phyloP scores from a whole-genome alignment of 768 basidiomycete genomes.

The Tricholoma sp. region DNA sequence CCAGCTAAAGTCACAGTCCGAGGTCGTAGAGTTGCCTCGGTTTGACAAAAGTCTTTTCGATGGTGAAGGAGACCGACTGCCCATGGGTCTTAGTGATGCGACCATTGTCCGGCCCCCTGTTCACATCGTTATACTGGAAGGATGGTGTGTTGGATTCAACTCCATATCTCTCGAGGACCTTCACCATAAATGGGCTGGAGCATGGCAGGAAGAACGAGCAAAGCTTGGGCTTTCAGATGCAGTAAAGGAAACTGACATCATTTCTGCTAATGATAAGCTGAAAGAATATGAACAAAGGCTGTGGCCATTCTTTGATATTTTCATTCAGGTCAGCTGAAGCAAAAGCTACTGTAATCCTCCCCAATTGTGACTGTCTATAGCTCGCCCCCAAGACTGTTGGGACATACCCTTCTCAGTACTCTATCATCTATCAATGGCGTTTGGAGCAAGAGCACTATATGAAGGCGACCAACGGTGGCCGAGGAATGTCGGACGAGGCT shows the following conservation, averaged over 20 bases:
- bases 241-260: conserved; percentile 47
- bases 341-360: conserved; percentile 7
- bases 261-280: conserved; percentile 60
- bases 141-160: conserved; percentile 91
- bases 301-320: conserved; percentile 69
- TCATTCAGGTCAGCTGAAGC: conserved; percentile 59
- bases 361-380: conserved; percentile 6
- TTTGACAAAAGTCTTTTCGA: conserved; percentile 84
- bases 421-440: conserved; percentile 82
- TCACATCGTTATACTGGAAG: conserved; percentile 90
- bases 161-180: conserved; percentile 52
- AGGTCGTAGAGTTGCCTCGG: conserved; percentile 54
- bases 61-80: conserved; percentile 82
- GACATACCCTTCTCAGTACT: conserved; percentile 27
- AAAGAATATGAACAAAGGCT: conserved; percentile 48
- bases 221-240: conserved; percentile 31
- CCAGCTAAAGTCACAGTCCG: conserved; percentile 42
- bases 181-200: conserved; percentile 45
- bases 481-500: conserved; percentile 75
- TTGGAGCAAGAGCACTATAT: conserved; percentile 19
- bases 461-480: conserved; percentile 80
- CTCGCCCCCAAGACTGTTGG: conserved; percentile 19
- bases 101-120: conserved; percentile 35
- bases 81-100: conserved; percentile 32
- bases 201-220: conserved; percentile 35